phyloP scores from a whole-genome alignment of 495 filamentous ascomycete species.

The Hypoxylon intermedium region DNA sequence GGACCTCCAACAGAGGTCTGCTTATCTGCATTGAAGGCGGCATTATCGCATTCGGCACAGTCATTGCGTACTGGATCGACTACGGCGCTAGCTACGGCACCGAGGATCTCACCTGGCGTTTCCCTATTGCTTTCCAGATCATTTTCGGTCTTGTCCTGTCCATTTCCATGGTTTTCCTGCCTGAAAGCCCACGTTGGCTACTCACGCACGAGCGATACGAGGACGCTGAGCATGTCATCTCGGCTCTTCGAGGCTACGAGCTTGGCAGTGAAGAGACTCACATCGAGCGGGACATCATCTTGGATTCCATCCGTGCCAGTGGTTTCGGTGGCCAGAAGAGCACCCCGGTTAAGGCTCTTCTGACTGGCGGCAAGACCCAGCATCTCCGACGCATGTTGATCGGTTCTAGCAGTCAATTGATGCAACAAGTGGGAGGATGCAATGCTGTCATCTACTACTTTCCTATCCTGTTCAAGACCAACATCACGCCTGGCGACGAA shows the following conservation, averaged over 20 bases:
- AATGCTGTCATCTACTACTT: conserved; percentile 78
- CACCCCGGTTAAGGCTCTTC: conserved; percentile 58
- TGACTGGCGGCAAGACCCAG: conserved; percentile 65
- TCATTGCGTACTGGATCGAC: conserved; percentile 79
- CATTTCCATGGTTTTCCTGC: conserved; percentile 67
- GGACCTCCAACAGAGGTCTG: conserved; percentile 72
- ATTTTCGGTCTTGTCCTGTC: conserved; percentile 69
- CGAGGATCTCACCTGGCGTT: conserved; percentile 68
- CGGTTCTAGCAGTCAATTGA: conserved; percentile 64
- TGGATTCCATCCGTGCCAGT: conserved; percentile 63
- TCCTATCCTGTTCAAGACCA: conserved; percentile 49
- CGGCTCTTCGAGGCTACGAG: conserved; percentile 64
- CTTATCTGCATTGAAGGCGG: conserved; percentile 80
- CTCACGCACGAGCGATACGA: conserved; percentile 69
- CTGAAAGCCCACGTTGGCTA: conserved; percentile 75
- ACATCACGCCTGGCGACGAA: conserved; percentile 33
- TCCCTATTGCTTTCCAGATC: conserved; percentile 78
- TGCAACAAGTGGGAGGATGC: conserved; percentile 75
- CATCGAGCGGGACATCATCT: conserved; percentile 63
- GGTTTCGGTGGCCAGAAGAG: conserved; percentile 45
- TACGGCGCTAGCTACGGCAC: conserved; percentile 71
- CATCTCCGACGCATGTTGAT: conserved; percentile 64
- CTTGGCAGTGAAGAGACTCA: conserved; percentile 60
- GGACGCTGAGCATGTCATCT: conserved; percentile 69
- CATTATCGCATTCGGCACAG: conserved; percentile 72